Percentiles rank a stretch among this genome's conserved stretches.
Evolutionary conservation across 2,329 filamentous ascomycete species (phyloP).

Genomic region (Nakataea oryzae): DNA sequence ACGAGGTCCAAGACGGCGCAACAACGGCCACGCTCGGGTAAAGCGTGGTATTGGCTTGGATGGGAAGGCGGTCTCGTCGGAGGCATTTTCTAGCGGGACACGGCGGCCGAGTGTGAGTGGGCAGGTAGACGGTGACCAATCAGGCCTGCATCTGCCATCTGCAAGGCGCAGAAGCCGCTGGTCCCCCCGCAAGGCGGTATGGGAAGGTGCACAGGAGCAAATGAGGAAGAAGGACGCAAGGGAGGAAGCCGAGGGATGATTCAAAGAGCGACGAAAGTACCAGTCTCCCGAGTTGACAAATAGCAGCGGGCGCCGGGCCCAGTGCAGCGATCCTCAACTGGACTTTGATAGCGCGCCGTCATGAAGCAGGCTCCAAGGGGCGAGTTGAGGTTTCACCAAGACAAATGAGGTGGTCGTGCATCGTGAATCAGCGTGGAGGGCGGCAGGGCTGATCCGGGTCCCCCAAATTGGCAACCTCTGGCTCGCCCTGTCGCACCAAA

Average conservation of each 20-base stretch:
- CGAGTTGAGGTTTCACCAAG: background rate
- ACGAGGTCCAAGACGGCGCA: background rate
- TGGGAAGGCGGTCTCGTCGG: background rate
- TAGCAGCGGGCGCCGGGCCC: background rate
- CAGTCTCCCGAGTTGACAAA: background rate
- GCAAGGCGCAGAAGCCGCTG: background rate
- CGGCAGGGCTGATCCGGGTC: background rate
- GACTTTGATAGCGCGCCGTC: background rate
- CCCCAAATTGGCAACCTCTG: background rate
- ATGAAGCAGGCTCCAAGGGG: background rate
- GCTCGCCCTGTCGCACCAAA: background rate
- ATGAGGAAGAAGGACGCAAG: background rate
- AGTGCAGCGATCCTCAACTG: background rate
- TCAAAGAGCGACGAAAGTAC: background rate
- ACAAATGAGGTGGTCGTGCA: background rate
- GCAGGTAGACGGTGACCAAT: background rate
- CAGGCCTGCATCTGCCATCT: background rate
- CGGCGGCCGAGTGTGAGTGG: background rate
- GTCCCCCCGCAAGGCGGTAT: background rate
- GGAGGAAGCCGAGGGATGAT: background rate
- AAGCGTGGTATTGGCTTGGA: background rate
- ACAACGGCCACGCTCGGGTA: background rate
- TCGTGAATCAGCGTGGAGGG: background rate
- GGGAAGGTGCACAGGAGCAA: no score
- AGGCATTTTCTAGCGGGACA: background rate